phyloP scores from a whole-genome alignment of 371 early-diverging fungal species.

The Apophysomyces ossiformis region DNA sequence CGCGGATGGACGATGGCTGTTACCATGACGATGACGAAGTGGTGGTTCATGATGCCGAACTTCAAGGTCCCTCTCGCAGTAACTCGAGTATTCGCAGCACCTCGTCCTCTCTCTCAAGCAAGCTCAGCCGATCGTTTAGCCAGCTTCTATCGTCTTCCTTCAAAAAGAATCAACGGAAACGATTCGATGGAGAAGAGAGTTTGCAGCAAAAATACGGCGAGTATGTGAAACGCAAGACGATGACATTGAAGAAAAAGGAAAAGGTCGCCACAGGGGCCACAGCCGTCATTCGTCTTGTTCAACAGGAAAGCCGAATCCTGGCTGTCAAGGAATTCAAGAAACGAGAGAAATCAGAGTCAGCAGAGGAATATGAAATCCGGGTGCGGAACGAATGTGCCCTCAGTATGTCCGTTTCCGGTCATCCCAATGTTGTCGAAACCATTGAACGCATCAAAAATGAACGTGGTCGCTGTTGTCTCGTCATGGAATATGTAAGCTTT shows the following conservation, averaged over 20 bases:
- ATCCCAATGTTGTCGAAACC: conserved; percentile 73
- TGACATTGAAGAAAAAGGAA: conserved; percentile 6
- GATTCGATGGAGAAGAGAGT: neutral
- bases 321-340: conserved; percentile 72
- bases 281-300: conserved; percentile 87
- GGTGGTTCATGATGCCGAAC: neutral
- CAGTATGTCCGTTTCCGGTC: conserved; percentile 61
- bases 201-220: neutral
- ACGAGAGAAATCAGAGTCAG: conserved; percentile 54
- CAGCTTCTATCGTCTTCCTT: conserved; percentile 5
- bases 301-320: conserved; percentile 44
- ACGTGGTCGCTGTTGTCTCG: conserved; percentile 59
- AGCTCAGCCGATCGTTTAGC: neutral
- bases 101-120: conserved; percentile 5
- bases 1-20: conserved; percentile 4
- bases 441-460: conserved; percentile 70
- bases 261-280: conserved; percentile 86
- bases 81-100: conserved; percentile 1
- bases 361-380: conserved; percentile 67
- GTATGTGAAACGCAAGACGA: conserved; percentile 14
- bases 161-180: neutral
- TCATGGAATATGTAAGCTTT: conserved; percentile 69
- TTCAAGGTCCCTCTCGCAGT: neutral
- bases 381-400: conserved; percentile 80
- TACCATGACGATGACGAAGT: neutral